phyloP scores from a whole-genome alignment of 257 asterid genomes.

The Ehretia macrophylla region DNA sequence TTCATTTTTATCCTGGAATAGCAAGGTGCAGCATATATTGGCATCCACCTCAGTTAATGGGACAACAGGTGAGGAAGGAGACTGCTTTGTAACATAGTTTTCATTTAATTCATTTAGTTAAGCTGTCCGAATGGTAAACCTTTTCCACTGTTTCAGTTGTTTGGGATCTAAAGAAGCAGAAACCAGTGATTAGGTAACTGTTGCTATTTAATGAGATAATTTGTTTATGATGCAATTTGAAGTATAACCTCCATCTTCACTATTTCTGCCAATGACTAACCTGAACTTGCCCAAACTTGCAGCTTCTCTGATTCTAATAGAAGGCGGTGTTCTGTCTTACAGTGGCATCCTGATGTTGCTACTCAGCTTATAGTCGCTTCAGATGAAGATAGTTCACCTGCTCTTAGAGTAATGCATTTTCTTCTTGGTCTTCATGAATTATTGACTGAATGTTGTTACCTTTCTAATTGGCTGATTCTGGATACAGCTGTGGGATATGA shows the following conservation, averaged over 20 bases:
- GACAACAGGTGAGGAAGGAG: constrained; percentile 65
- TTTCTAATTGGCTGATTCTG: constrained; percentile 24
- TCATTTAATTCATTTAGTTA: background rate
- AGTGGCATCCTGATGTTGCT: constrained; percentile 94
- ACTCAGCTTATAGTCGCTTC: constrained; percentile 96
- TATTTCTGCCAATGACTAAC: background rate
- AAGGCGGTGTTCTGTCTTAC: constrained; percentile 95
- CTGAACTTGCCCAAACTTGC: constrained; percentile 19
- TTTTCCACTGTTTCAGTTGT: constrained; percentile 56
- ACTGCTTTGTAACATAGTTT: background rate
- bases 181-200: constrained; percentile 80
- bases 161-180: constrained; percentile 96
- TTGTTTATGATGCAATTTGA: background rate
- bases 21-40: constrained; percentile 76
- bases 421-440: constrained; percentile 1
- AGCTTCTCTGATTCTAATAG: constrained; percentile 79
- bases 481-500: constrained; percentile 95
- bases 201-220: background rate
- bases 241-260: background rate
- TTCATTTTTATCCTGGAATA: constrained; percentile 94
- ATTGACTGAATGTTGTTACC: background rate
- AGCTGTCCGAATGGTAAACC: constrained; percentile 14
- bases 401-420: constrained; percentile 58
- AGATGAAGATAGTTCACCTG: constrained; percentile 89
- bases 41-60: constrained; percentile 94